phyloP scores from a whole-genome alignment of 2,329 filamentous ascomycete genomes.

The Ophiostoma himal-ulmi region DNA sequence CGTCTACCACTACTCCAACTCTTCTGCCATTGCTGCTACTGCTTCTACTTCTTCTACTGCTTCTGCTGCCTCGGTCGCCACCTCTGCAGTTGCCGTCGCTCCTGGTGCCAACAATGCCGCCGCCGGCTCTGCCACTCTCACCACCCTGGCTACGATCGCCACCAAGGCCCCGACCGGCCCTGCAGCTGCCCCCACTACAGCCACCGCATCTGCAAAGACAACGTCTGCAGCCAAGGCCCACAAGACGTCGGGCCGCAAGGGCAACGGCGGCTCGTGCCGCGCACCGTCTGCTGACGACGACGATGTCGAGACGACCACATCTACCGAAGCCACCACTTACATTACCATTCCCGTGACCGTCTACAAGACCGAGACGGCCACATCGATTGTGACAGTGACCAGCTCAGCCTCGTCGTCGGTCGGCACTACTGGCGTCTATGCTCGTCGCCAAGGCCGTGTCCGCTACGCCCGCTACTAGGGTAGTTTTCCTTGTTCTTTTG shows the following conservation, averaged over 20 bases:
- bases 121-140: neutral
- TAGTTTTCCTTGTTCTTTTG: neutral
- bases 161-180: neutral
- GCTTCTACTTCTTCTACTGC: neutral
- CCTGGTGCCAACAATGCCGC: neutral
- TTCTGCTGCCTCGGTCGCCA: too few species aligned
- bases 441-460: neutral
- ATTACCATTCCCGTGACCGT: neutral
- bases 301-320: neutral
- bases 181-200: neutral
- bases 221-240: neutral
- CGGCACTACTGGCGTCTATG: neutral
- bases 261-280: conserved; percentile 4
- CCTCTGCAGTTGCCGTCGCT: neutral
- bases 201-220: neutral
- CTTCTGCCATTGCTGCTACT: neutral
- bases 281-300: neutral
- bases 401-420: neutral
- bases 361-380: conserved; percentile 2
- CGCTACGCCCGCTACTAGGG: neutral
- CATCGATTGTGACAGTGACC: neutral
- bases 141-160: neutral
- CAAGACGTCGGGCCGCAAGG: neutral
- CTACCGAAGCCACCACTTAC: neutral
- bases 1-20: neutral